These are phyloP conservation scores for Mrakia gelida DNA, from an alignment of 768 basidiomycete species.

Conservation along the genomic window DNA sequence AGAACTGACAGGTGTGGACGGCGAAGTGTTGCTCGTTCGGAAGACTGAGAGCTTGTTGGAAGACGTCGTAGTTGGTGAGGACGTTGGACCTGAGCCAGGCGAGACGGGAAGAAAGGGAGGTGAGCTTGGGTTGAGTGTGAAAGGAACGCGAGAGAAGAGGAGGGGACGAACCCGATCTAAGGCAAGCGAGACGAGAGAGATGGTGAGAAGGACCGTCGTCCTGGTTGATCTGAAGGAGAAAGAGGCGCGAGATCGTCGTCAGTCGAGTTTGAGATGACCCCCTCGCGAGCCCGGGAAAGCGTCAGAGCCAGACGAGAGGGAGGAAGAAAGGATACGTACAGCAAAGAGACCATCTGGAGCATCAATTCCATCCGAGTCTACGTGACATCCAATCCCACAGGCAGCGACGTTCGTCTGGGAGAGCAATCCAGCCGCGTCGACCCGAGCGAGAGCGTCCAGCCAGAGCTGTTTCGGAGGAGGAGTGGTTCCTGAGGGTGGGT, in stretches of 20 bases:
- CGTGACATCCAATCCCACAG: background rate
- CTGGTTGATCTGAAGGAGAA: conserved; percentile 52
- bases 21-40: background rate
- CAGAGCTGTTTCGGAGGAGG: background rate
- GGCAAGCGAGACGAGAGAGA: too few species aligned
- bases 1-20: conserved; percentile 7
- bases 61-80: conserved; percentile 47
- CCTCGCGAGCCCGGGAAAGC: too few species aligned
- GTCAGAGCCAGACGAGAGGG: conserved; percentile 6
- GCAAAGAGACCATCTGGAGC: conserved; percentile 65
- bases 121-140: too few species aligned
- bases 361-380: conserved; percentile 59
- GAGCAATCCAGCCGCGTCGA: background rate
- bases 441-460: background rate
- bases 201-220: conserved; percentile 68
- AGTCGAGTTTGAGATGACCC: background rate
- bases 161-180: conserved; percentile 54
- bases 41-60: background rate
- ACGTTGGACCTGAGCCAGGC: conserved; percentile 55
- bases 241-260: background rate
- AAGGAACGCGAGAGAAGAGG: too few species aligned
- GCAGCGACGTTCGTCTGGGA: background rate
- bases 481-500: background rate
- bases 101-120: too few species aligned
- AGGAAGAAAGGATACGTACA: background rate